Conservation (phyloP, 2,329 filamentous ascomycete genomes). For the Aspergillus brasiliensis region DNA sequence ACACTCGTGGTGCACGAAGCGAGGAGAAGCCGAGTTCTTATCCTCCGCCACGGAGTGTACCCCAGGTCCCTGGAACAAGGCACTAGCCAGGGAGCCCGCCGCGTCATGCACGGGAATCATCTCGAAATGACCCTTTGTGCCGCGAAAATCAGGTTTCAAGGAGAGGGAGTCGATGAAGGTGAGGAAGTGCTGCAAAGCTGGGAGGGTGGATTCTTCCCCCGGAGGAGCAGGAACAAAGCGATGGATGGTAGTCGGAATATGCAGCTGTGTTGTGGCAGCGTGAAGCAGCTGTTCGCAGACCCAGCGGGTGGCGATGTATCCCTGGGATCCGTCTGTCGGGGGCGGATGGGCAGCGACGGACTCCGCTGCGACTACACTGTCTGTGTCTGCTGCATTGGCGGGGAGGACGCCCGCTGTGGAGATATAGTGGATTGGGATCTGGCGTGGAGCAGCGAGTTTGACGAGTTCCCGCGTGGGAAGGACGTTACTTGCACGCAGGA, state of each 20-base stretch:
- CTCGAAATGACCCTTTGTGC: too few relatives aligned
- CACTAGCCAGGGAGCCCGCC: too few relatives aligned
- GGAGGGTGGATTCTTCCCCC: too few relatives aligned
- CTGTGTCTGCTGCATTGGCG: slow-evolving; percentile 1
- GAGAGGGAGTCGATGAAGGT: too few relatives aligned
- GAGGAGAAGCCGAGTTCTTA: too few relatives aligned
- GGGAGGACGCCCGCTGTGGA: slow-evolving; percentile 33
- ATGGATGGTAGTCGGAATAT: neutral
- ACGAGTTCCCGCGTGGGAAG: slow-evolving; percentile 25
- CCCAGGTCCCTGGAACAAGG: too few relatives aligned
- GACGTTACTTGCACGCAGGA: slow-evolving; percentile 28
- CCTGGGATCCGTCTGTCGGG: slow-evolving; percentile 31
- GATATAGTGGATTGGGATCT: slow-evolving; percentile 35
- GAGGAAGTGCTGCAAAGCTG: too few relatives aligned
- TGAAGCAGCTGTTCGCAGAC: slow-evolving; percentile 38
- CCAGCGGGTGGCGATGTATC: slow-evolving; percentile 44
- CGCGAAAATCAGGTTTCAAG: too few relatives aligned
- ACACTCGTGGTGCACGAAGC: too few relatives aligned
- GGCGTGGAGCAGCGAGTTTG: slow-evolving; percentile 17
- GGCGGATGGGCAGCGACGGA: slow-evolving; percentile 17
- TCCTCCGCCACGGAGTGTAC: too few relatives aligned
- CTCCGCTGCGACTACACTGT: neutral
- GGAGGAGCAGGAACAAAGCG: too few relatives aligned
- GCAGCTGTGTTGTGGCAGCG: neutral
- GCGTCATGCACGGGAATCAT: too few relatives aligned